Evolutionary conservation across 495 filamentous ascomycete species (phyloP).

Genomic region (Lasiosphaeria ovina): DNA sequence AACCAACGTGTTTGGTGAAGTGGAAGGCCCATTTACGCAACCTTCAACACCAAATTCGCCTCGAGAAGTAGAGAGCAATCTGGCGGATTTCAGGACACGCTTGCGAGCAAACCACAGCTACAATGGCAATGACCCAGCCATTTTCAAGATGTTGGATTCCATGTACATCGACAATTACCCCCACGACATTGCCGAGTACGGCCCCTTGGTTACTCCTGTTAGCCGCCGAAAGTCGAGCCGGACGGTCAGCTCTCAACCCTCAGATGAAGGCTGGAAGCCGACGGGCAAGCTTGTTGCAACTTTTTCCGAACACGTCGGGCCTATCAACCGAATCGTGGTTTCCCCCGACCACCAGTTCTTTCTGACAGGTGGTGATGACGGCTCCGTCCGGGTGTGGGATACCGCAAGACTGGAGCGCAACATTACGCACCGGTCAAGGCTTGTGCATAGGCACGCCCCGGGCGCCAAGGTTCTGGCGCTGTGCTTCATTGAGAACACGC

Average conservation of each 20-base stretch:
- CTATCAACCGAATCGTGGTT: conserved; percentile 77
- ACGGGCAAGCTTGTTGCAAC: conserved; percentile 79
- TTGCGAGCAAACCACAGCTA: conserved; percentile 65
- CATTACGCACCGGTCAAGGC: conserved; percentile 79
- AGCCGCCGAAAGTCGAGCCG: conserved; percentile 60
- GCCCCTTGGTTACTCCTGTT: conserved; percentile 75
- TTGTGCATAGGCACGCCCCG: conserved; percentile 71
- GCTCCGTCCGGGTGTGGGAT: conserved; percentile 92
- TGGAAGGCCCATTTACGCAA: conserved; percentile 66
- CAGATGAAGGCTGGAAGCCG: conserved; percentile 72
- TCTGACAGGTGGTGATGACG: conserved; percentile 88
- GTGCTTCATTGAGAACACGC: conserved; percentile 90
- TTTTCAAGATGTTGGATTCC: conserved; percentile 80
- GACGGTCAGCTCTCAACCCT: conserved; percentile 37
- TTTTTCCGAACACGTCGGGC: conserved; percentile 81
- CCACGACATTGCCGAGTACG: conserved; percentile 72
- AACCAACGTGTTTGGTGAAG: conserved; percentile 76
- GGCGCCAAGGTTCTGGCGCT: conserved; percentile 74
- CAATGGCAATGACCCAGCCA: conserved; percentile 80
- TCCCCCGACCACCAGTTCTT: conserved; percentile 95
- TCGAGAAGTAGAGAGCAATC: conserved; percentile 28
- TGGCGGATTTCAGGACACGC: conserved; percentile 32
- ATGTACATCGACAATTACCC: conserved; percentile 92
- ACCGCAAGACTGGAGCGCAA: conserved; percentile 84
- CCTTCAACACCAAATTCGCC: conserved; percentile 26